Evolutionary conservation across 768 basidiomycete species (phyloP).

Genomic region (Mycena vitilis): DNA sequence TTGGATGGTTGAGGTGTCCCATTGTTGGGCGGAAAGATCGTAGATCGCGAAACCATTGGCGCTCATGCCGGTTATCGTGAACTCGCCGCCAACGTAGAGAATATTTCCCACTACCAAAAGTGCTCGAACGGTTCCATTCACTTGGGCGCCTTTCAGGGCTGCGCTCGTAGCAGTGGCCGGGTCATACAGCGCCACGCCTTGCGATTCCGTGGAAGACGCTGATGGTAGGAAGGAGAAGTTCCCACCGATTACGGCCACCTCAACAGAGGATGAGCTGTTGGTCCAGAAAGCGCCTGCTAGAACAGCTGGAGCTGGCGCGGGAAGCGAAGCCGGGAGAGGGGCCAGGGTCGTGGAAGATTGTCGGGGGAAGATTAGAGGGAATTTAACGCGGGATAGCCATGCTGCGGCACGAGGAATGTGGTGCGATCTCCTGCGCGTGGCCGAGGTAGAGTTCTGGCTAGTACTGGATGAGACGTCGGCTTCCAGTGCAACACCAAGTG

Average conservation of each 20-base stretch:
- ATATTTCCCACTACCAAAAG: conserved; percentile 76
- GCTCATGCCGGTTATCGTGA: conserved; percentile 66
- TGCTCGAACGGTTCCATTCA: conserved; percentile 83
- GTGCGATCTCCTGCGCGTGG: conserved; percentile 53
- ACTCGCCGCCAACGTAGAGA: conserved; percentile 89
- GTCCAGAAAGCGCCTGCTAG: conserved; percentile 92
- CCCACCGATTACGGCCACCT: conserved; percentile 87
- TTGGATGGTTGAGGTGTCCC: conserved; percentile 70
- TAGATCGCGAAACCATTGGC: conserved; percentile 84
- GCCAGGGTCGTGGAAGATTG: conserved; percentile 61
- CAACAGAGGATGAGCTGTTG: conserved; percentile 72
- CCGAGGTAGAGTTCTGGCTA: conserved; percentile 45
- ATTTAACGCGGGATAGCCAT: conserved; percentile 63
- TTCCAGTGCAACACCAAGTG: conserved; percentile 70
- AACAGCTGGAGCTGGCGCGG: conserved; percentile 81
- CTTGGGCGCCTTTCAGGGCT: conserved; percentile 68
- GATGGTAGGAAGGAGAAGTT: conserved; percentile 78
- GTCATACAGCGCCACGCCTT: conserved; percentile 81
- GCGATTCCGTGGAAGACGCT: conserved; percentile 52
- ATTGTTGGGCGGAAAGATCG: conserved; percentile 72
- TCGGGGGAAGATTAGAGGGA: conserved; percentile 60
- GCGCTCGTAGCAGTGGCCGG: conserved; percentile 57
- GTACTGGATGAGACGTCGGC: conserved; percentile 44
- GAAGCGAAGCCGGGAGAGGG: conserved; percentile 65
- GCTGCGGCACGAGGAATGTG: conserved; percentile 46